These are phyloP conservation scores for Pythium brachiatum DNA, from an alignment of 352 stramenopile genomes.

Conservation along the genomic window DNA sequence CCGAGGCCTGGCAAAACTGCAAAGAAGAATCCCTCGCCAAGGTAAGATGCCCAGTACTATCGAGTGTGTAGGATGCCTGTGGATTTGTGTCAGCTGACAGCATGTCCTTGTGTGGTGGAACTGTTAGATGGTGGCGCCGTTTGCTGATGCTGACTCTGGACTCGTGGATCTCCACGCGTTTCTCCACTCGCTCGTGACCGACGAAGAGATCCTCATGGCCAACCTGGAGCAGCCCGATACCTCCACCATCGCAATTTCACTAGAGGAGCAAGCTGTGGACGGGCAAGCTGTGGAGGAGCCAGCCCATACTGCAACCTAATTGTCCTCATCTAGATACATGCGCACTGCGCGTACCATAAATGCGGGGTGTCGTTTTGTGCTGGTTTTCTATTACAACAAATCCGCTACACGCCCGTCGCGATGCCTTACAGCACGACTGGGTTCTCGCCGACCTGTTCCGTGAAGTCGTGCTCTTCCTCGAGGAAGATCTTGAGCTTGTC, in stretches of 20 bases:
- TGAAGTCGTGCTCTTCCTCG: constrained; percentile 91
- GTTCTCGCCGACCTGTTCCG: constrained; percentile 83
- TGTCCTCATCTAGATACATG: not conserved
- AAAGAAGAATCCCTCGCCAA: constrained; percentile 42
- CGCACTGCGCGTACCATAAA: constrained; percentile 1
- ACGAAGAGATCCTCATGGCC: not conserved
- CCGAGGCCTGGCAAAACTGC: constrained; percentile 38
- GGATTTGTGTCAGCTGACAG: too few relatives aligned
- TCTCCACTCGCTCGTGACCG: constrained; percentile 29
- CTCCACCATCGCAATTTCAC: not conserved
- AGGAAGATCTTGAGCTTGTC: constrained; percentile 97
- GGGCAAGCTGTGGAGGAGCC: not conserved
- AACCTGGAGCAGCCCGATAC: not conserved
- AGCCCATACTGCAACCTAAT: not conserved
- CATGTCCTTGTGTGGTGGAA: not conserved
- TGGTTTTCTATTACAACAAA: constrained; percentile 6
- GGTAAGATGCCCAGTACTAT: constrained; percentile 24
- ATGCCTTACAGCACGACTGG: constrained; percentile 67
- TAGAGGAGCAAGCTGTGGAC: not conserved
- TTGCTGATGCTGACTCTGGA: constrained; percentile 23
- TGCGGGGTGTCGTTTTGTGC: not conserved
- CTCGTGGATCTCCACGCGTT: constrained; percentile 42
- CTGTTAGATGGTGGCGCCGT: constrained; percentile 38
- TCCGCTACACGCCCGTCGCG: not conserved
- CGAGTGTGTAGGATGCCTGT: not conserved